Base-by-base conservation (phyloP, 2,329 filamentous ascomycete genomes). In the Dendrostoma leiphaemia region DNA sequence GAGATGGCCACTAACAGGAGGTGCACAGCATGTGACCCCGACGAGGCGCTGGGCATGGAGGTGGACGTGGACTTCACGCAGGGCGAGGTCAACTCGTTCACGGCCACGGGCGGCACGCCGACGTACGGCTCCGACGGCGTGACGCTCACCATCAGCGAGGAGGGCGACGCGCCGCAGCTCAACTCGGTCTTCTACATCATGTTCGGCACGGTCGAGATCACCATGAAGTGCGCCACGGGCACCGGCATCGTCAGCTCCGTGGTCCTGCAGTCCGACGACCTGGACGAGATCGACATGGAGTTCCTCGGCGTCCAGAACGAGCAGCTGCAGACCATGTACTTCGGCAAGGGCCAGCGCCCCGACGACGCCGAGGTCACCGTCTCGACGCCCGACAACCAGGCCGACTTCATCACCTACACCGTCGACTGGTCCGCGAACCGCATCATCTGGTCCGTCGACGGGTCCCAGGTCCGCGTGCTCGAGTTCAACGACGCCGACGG, bases 241-340 rank as follows among this genome's bases (percentile, higher is more conserved):
- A 85, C 83, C 9, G 94, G 94, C 56, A 97, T 99, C 64, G 92
- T 99, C 61, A 96, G 90, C 70, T 94, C 91, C 43, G 81, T 94
- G 12, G 91, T 99, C 8, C 77, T 99, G 60, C 87, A 96, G 73
- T 97, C 92, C 13, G 93, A 97, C 69, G 83, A 84, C 64, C 81
- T 97, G 41, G 94, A 99, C 71, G 94, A 99, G 75, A 96, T 99
- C 66, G 94, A 99, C 70, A 89, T 93, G 77, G 94, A 99, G 72
- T 97, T 92, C 90, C 82, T 99, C 23, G 94, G 94, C 54, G 84
- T 86, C 52, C 82, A 90, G 66, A 73, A 81, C 60, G 75, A 77
- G 54, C 80, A 96, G 70, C 89, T 96, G n/a, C 94, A 99, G 73
- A 89, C 86, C 63, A 99, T 99, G 74, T 99, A 96, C 74, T 99